A percentile compares a stretch with the other conserved stretches of the same genome.
Conservation (phyloP, 2,329 filamentous ascomycete species). For the Botrytis deweyae region DNA sequence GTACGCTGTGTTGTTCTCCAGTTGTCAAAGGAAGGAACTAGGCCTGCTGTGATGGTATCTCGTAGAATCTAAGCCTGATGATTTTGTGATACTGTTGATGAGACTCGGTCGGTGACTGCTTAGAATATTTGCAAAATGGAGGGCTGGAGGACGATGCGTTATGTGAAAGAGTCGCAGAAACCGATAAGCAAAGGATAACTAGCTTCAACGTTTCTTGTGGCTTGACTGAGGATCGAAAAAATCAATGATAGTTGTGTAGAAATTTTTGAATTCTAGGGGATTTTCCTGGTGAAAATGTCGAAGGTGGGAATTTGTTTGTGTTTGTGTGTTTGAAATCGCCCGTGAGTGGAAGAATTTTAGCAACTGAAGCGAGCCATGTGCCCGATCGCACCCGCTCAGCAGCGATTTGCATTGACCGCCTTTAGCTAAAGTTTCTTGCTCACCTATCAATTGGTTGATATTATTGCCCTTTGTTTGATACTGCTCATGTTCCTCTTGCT, state of each 20-base stretch:
- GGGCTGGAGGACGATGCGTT: neutral
- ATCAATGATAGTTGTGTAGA: neutral
- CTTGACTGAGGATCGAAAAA: neutral
- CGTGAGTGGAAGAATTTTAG: neutral
- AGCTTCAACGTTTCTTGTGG: neutral
- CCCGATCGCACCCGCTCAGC: neutral
- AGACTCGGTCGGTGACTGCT: neutral
- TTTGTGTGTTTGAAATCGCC: neutral
- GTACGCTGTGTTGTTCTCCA: neutral
- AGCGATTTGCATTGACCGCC: conserved; percentile 1
- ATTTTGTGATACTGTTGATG: neutral
- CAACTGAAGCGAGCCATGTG: neutral
- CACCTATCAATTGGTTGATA: neutral
- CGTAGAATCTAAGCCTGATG: neutral
- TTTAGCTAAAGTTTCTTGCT: neutral
- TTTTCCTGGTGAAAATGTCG: neutral
- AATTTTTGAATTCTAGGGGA: neutral
- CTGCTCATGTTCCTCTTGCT: neutral
- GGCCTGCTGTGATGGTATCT: neutral
- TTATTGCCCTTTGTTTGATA: neutral
- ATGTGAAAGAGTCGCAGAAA: neutral
- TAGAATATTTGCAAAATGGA: neutral
- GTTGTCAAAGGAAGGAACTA: neutral
- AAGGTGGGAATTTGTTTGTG: conserved; percentile 5
- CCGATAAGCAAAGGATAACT: neutral